These are phyloP conservation scores for Sapria himalayana DNA, from an alignment of 345 rosid species.

Conservation along the genomic window DNA sequence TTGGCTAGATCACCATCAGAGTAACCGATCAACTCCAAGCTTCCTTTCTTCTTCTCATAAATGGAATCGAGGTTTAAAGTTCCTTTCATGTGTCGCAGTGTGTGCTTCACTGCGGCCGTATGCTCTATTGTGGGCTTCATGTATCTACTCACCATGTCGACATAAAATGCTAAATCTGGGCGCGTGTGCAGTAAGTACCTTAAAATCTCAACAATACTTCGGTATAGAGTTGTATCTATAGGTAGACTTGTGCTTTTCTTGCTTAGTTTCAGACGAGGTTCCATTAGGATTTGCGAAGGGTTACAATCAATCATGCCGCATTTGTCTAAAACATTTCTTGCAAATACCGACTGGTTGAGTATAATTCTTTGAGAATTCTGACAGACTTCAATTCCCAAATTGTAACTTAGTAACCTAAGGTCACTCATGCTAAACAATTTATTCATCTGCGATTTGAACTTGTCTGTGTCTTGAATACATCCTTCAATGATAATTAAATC, in stretches of 20 bases:
- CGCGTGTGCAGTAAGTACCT: slow-evolving; percentile 6
- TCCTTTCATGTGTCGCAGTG: slow-evolving; percentile 1
- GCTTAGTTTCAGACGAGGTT: background rate
- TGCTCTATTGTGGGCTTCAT: slow-evolving; percentile 7
- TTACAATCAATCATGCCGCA: slow-evolving; percentile 3
- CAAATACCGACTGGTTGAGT: background rate
- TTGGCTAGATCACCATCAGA: background rate
- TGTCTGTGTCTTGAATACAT: background rate
- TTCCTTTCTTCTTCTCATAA: too few relatives aligned
- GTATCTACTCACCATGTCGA: slow-evolving; percentile 4
- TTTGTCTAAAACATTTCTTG: background rate
- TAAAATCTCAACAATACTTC: slow-evolving; percentile 1
- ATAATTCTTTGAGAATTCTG: background rate
- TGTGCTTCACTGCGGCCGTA: slow-evolving; percentile 5
- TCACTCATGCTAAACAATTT: background rate
- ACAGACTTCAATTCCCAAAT: background rate
- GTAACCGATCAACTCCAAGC: too few relatives aligned
- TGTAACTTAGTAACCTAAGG: too few relatives aligned
- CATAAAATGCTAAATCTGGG: slow-evolving; percentile 2
- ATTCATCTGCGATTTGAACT: slow-evolving; percentile 2
- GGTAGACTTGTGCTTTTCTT: background rate
- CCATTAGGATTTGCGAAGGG: slow-evolving; percentile 4
- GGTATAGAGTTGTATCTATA: slow-evolving; percentile 1
- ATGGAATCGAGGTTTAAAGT: too few relatives aligned
- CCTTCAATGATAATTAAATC: slow-evolving; percentile 1